phyloP scores from a whole-genome alignment of 352 stramenopile species.

The Phytopythium boreale region DNA sequence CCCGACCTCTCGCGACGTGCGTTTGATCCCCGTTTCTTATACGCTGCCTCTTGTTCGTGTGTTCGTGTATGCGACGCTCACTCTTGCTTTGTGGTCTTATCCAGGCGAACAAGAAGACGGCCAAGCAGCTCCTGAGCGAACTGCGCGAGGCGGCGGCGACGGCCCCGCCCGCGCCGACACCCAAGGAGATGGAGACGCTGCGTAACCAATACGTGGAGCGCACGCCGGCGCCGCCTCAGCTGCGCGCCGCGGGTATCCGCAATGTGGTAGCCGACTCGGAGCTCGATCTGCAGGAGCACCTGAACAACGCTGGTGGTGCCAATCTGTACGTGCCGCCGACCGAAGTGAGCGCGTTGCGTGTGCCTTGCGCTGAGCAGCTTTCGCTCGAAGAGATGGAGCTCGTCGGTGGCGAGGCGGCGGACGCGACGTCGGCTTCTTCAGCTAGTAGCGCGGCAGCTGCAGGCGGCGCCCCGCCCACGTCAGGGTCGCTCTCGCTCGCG shows the following conservation, averaged over 20 bases:
- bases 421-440: constrained; percentile 18
- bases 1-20: constrained; percentile 47
- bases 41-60: not conserved
- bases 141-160: constrained; percentile 45
- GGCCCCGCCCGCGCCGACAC: constrained; percentile 30
- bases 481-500: constrained; percentile 65
- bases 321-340: constrained; percentile 66
- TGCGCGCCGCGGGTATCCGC: constrained; percentile 70
- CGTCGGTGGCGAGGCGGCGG: constrained; percentile 26
- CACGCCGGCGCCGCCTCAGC: constrained; percentile 73
- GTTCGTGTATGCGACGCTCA: not conserved
- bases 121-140: constrained; percentile 65
- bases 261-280: constrained; percentile 81
- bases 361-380: constrained; percentile 70
- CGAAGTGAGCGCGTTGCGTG: constrained; percentile 62
- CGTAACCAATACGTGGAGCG: constrained; percentile 68
- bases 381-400: constrained; percentile 74
- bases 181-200: constrained; percentile 67
- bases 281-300: constrained; percentile 76
- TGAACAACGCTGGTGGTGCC: constrained; percentile 61
- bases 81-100: constrained; percentile 3
- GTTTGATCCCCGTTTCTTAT: constrained; percentile 2
- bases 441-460: constrained; percentile 16
- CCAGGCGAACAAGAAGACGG: constrained; percentile 64
- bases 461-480: constrained; percentile 18